These are phyloP conservation scores for Daedalea quercina DNA, from an alignment of 768 basidiomycete genomes.

Conservation along the genomic window DNA sequence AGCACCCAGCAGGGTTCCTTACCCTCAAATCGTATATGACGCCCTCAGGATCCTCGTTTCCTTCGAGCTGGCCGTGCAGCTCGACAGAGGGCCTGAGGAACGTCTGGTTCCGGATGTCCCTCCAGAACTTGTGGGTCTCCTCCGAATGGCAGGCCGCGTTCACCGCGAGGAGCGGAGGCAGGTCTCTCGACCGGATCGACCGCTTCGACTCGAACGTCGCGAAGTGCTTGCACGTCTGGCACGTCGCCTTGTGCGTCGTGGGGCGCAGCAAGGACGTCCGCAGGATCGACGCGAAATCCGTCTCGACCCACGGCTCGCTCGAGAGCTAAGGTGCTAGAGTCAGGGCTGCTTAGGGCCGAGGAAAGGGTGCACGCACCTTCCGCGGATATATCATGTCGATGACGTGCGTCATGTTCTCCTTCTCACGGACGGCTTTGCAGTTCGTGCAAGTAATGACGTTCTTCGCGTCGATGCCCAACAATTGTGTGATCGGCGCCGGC, in stretches of 20 bases:
- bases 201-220: constrained; percentile 66
- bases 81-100: constrained; percentile 58
- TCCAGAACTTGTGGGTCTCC: constrained; percentile 71
- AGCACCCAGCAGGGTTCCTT: too few relatives aligned
- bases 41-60: constrained; percentile 46
- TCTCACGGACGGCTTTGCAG: constrained; percentile 66
- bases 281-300: constrained; percentile 63
- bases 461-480: constrained; percentile 74
- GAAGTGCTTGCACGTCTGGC: constrained; percentile 72
- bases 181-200: constrained; percentile 51
- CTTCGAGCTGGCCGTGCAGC: constrained; percentile 53
- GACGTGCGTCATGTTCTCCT: constrained; percentile 76
- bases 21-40: constrained; percentile 73
- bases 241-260: constrained; percentile 80
- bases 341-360: not conserved
- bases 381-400: constrained; percentile 85
- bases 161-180: constrained; percentile 82
- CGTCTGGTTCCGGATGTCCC: constrained; percentile 48
- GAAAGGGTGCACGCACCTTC: constrained; percentile 43
- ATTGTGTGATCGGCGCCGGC: constrained; percentile 76
- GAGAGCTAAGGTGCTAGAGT: constrained; percentile 23
- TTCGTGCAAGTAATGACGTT: constrained; percentile 68
- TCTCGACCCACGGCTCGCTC: constrained; percentile 31
- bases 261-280: constrained; percentile 73
- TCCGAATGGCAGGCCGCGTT: constrained; percentile 80